Percentiles rank a stretch among this genome's conserved stretches.
Evolutionary conservation across 495 filamentous ascomycete genomes (phyloP).

Genomic region (Bombardia bombarda): DNA sequence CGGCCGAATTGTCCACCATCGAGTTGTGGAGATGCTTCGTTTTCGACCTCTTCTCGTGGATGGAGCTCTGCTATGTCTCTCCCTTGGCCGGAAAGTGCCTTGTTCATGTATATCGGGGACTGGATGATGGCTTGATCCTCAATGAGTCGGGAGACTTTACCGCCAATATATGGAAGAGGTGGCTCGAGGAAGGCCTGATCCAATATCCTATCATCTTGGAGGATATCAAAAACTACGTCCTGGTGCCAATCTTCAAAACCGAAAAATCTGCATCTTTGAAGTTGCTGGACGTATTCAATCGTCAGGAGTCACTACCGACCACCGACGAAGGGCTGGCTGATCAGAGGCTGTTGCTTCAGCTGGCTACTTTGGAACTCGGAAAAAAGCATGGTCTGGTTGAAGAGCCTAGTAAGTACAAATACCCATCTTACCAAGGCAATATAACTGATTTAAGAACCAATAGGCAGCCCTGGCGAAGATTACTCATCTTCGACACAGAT

Average conservation of each 20-base stretch:
- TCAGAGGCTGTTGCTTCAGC: slow-evolving; percentile 48
- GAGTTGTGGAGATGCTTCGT: slow-evolving; percentile 37
- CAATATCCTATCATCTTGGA: slow-evolving; percentile 50
- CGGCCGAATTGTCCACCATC: slow-evolving; percentile 9
- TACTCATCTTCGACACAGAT: slow-evolving; percentile 19
- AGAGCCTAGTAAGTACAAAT: slow-evolving; percentile 55
- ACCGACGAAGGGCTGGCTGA: slow-evolving; percentile 40
- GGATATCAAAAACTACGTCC: slow-evolving; percentile 62
- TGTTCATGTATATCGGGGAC: slow-evolving; percentile 44
- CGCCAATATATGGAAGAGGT: slow-evolving; percentile 38
- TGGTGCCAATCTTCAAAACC: slow-evolving; percentile 60
- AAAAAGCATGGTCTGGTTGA: slow-evolving; percentile 72
- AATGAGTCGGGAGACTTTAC: slow-evolving; percentile 22
- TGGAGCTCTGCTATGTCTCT: slow-evolving; percentile 52
- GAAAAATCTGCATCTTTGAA: slow-evolving; percentile 43
- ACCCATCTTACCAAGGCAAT: too few relatives aligned
- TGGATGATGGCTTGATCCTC: slow-evolving; percentile 20
- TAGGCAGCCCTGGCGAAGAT: too few relatives aligned
- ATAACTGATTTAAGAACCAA: too few relatives aligned
- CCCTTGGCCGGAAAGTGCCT: slow-evolving; percentile 58
- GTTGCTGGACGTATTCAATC: slow-evolving; percentile 46
- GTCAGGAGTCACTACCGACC: slow-evolving; percentile 28
- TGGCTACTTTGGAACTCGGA: slow-evolving; percentile 64
- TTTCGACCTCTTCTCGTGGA: slow-evolving; percentile 49
- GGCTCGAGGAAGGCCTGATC: slow-evolving; percentile 38